Percentiles rank a stretch among this genome's conserved stretches.
Evolutionary conservation across 148 eudicot species (phyloP).

Genomic region (Chenopodium formosanum): DNA sequence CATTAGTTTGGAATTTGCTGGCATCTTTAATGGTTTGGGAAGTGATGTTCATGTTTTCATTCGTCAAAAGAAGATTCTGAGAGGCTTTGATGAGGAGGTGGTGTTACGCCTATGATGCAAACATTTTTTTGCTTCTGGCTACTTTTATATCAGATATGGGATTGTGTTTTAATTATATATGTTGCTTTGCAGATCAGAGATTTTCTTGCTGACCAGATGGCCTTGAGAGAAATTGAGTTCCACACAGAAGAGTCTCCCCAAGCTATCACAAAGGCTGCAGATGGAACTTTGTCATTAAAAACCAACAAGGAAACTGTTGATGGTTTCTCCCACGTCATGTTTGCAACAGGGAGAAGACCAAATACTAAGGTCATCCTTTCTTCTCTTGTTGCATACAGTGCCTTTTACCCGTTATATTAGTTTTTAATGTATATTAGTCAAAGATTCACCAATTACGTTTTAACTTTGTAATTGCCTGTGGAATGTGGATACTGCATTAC

Average conservation of each 20-base stretch:
- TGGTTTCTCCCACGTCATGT: conserved; percentile 92
- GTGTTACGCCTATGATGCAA: neutral
- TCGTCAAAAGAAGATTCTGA: conserved; percentile 78
- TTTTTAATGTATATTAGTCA: conserved; percentile 1
- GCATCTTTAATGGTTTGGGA: conserved; percentile 87
- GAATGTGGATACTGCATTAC: conserved; percentile 6
- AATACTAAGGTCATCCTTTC: conserved; percentile 68
- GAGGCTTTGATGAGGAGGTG: conserved; percentile 99
- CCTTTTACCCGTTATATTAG: neutral
- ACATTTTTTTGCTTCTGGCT: neutral
- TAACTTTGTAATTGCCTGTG: conserved; percentile 2
- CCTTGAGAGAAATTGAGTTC: conserved; percentile 81
- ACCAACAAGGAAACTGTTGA: conserved; percentile 80
- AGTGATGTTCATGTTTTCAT: conserved; percentile 92
- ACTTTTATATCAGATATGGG: conserved; percentile 1
- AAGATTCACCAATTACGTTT: neutral
- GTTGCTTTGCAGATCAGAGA: conserved; percentile 64
- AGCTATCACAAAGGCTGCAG: conserved; percentile 69
- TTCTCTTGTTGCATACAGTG: neutral
- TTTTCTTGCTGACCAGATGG: conserved; percentile 91
- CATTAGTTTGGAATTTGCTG: conserved; percentile 96
- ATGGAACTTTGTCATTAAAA: conserved; percentile 80
- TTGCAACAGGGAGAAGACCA: conserved; percentile 95
- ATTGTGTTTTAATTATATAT: neutral
- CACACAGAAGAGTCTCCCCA: conserved; percentile 90